Evolutionary conservation across 2,329 filamentous ascomycete genomes (phyloP), one percentile per base, ranked within the genome.

Genomic region (Paecilomyces sp.): DNA sequence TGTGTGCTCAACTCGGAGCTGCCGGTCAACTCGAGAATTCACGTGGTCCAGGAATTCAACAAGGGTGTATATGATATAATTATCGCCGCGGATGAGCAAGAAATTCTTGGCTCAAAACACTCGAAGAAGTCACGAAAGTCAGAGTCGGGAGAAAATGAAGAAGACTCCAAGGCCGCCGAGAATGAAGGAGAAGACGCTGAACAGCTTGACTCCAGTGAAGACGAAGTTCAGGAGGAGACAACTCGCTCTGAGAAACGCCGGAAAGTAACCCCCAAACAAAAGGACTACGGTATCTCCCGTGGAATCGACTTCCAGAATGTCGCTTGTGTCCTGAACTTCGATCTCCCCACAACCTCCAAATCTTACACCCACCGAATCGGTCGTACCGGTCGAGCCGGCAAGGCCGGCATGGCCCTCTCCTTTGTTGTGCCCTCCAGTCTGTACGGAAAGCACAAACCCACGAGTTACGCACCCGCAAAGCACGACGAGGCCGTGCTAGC

Each of bases 261-360:
- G 72, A 84, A 85, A 61, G 86, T 87, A 72, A 81, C 82, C 15
- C 78, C 81, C 5, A 88, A 86, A 67, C 90, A 95, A 68, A 88
- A 90, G 64, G 94, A 99, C 70, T 99, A 94, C 69, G 92, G 94
- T 18, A 88, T 99, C n/a, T 93, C 92, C 11, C 86, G 94, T 67
- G 94, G 93, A 60, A 95, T 99, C 67, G 94, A 99, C 76, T 99
- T 99, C 80, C 88, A 94, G 69, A 93, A 97, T 70, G 92, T 99
- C 58, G 87, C 91, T 2, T 92, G 90, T 63, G 92, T 99, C 25
- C 86, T 99, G 72, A 99, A 99, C 78, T 99, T 99, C 74, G 94
- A 99, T 74, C 87, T 99, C 15, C 94, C 94, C 0, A 85, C 87
- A 15, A 89, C 88, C 8, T 88, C 91, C 41, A 95, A 91, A 72